Percentiles rank a stretch among this genome's conserved stretches.
These are phyloP conservation scores for Salvia miltiorrhiza DNA, from an alignment of 257 asterid species.

Conservation along the genomic window DNA sequence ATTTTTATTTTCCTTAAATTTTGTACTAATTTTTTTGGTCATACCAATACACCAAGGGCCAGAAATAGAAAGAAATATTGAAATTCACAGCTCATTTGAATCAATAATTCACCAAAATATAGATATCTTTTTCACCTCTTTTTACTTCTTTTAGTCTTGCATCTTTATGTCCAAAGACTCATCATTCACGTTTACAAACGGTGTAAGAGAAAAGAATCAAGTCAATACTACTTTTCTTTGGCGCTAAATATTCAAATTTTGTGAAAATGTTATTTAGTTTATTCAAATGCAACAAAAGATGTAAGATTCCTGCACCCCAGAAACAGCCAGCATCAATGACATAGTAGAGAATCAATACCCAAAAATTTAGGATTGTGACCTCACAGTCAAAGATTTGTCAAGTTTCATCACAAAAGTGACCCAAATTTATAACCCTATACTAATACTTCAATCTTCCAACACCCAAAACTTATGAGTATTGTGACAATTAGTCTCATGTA, in stretches of 20 bases:
- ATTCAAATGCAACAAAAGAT: conserved; percentile 21
- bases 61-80: neutral
- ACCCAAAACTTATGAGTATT: neutral
- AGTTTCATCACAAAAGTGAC: neutral
- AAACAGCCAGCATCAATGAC: conserved; percentile 15
- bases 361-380: conserved; percentile 17
- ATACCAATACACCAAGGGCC: neutral
- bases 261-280: conserved; percentile 15
- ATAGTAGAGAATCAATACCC: conserved; percentile 31
- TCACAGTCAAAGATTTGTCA: conserved; percentile 29
- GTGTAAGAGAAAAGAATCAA: conserved; percentile 22
- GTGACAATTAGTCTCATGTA: too few relatives aligned
- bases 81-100: conserved; percentile 19
- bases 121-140: conserved; percentile 18
- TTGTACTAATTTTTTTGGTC: neutral
- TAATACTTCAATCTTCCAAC: neutral
- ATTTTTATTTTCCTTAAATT: too few relatives aligned
- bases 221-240: conserved; percentile 30
- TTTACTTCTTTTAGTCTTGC: conserved; percentile 19
- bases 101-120: conserved; percentile 20
- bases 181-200: conserved; percentile 27
- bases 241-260: conserved; percentile 30
- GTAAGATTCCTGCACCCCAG: conserved; percentile 20
- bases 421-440: neutral
- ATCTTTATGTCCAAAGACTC: conserved; percentile 31